Conservation (phyloP, 2,329 filamentous ascomycete species). For the Penicillium sp. region DNA sequence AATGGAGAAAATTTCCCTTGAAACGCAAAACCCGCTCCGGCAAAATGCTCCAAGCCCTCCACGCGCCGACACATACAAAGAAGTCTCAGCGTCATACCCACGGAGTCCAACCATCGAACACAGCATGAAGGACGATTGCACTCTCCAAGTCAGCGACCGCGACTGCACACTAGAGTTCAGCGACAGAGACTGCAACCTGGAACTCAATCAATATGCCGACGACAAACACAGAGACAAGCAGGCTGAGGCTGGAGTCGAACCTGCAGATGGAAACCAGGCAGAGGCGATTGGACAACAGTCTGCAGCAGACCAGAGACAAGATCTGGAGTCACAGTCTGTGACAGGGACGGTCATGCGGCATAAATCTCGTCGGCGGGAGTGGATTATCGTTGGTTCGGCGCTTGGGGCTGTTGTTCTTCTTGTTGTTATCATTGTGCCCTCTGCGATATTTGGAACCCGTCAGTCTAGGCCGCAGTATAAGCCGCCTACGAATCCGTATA, state of each 20-base stretch:
- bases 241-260: neutral
- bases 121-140: neutral
- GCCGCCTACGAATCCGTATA: neutral
- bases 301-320: neutral
- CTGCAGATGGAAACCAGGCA: neutral
- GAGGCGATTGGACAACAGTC: neutral
- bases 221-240: neutral
- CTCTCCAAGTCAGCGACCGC: constrained; percentile 2
- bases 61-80: constrained; percentile 5
- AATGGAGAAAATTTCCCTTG: neutral
- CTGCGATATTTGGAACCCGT: constrained; percentile 6
- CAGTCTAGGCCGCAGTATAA: constrained; percentile 1
- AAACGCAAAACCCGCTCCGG: constrained; percentile 1
- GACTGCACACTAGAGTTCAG: constrained; percentile 8
- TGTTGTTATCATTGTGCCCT: constrained; percentile 11
- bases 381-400: constrained; percentile 2
- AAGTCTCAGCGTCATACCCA: constrained; percentile 1
- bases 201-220: constrained; percentile 1
- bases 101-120: neutral
- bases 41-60: neutral
- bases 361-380: constrained; percentile 1
- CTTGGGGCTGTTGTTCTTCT: constrained; percentile 5
- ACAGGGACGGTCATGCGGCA: constrained; percentile 6
- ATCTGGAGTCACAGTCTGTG: constrained; percentile 3
- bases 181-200: constrained; percentile 2